Conservation (phyloP, 768 basidiomycete genomes). For the Heimioporus sp. region DNA sequence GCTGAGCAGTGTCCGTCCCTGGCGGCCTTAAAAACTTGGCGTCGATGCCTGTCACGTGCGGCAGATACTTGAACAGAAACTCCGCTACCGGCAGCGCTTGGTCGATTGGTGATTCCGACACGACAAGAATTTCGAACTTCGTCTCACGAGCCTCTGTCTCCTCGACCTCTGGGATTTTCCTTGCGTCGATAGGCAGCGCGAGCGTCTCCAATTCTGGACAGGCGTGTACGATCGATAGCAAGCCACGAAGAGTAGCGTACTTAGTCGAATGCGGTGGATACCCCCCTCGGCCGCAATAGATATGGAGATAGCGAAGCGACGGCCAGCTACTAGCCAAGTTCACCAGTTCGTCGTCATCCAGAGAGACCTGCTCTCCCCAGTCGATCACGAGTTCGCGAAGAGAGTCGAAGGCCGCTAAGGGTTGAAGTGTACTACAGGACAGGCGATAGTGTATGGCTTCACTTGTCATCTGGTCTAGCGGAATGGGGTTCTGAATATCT, state of each 20-base stretch:
- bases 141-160: background rate
- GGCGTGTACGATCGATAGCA: conserved; percentile 2
- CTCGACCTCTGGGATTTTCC: conserved; percentile 4
- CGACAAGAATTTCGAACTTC: background rate
- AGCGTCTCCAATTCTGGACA: background rate
- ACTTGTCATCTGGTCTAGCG: background rate
- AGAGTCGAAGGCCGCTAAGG: background rate
- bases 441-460: conserved; percentile 3
- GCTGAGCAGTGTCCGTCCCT: background rate
- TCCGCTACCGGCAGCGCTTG: conserved; percentile 8
- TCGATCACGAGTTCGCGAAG: conserved; percentile 5
- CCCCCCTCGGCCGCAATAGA: conserved; percentile 5
- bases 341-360: conserved; percentile 6
- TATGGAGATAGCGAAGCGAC: background rate
- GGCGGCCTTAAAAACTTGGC: background rate
- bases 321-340: conserved; percentile 10
- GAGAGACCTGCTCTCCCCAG: conserved; percentile 11
- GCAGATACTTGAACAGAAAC: conserved; percentile 8
- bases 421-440: conserved; percentile 4
- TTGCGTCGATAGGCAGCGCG: conserved; percentile 11
- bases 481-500: background rate
- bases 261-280: conserved; percentile 7
- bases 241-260: conserved; percentile 4
- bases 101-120: conserved; percentile 13
- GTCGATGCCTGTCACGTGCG: background rate